These are phyloP conservation scores for Gilbertella persicaria DNA, from an alignment of 371 early-diverging fungal genomes.

Conservation along the genomic window DNA sequence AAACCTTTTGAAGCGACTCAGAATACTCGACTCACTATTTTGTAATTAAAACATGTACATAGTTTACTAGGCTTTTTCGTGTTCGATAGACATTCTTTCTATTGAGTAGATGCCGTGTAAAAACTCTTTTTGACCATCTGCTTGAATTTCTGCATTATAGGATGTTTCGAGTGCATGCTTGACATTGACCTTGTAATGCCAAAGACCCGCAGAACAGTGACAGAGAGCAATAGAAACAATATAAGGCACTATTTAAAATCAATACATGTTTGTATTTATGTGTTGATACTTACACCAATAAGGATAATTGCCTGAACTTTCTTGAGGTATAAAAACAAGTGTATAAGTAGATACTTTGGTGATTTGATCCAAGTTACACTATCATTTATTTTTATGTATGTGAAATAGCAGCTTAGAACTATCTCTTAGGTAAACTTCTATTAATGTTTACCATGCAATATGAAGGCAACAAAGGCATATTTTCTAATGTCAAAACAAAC, in stretches of 20 bases:
- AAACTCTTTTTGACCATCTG: constrained; percentile 16
- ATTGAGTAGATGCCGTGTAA: constrained; percentile 8
- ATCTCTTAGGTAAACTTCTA: no score
- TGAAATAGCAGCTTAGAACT: no score
- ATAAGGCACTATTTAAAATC: constrained; percentile 19
- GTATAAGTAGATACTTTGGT: no score
- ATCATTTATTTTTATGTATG: no score
- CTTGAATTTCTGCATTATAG: constrained; percentile 25
- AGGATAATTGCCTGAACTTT: constrained; percentile 17
- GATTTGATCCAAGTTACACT: no score
- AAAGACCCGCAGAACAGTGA: constrained; percentile 12
- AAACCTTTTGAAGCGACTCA: neutral
- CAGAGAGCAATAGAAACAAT: constrained; percentile 18
- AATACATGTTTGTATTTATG: neutral
- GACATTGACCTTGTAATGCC: constrained; percentile 22
- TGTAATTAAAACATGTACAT: neutral
- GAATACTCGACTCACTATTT: neutral
- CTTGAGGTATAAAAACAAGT: constrained; percentile 27
- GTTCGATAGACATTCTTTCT: no score
- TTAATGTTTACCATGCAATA: no score
- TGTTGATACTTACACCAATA: constrained; percentile 20
- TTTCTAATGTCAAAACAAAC: no score
- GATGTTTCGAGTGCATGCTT: constrained; percentile 19
- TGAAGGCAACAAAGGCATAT: no score
- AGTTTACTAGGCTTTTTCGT: constrained; percentile 2